Evolutionary conservation across 1,139 yeast species (phyloP).

Genomic region (Pichia kudriavzevii): DNA sequence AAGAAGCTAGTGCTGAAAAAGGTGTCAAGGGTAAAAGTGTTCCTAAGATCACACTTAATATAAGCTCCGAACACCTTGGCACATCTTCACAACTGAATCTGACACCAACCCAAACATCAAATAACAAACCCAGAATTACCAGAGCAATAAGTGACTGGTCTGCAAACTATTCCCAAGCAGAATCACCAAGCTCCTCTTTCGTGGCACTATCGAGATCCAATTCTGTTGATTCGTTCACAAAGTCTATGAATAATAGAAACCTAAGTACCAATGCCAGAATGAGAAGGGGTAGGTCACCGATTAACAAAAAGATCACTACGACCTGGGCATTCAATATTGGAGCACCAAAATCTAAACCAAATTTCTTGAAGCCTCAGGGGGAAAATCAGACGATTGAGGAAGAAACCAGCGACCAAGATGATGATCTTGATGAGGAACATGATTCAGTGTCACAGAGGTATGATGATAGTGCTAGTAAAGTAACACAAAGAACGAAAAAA

Average conservation of each 20-base stretch:
- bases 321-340: slow-evolving; percentile 22
- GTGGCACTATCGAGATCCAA: slow-evolving; percentile 26
- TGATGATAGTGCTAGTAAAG: slow-evolving; percentile 1
- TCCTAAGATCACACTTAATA: too few species aligned
- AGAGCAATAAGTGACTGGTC: slow-evolving; percentile 29
- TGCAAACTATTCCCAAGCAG: slow-evolving; percentile 22
- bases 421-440: slow-evolving; percentile 8
- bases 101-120: slow-evolving; percentile 2
- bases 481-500: neutral
- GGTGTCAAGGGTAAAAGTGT: too few species aligned
- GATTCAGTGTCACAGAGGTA: slow-evolving; percentile 7
- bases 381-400: slow-evolving; percentile 30
- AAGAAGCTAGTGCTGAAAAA: neutral
- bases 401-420: slow-evolving; percentile 23
- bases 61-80: neutral
- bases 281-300: slow-evolving; percentile 32
- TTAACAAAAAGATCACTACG: slow-evolving; percentile 26
- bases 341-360: slow-evolving; percentile 19
- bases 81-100: neutral
- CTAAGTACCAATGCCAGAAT: too few species aligned
- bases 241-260: too few species aligned
- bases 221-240: slow-evolving; percentile 26
- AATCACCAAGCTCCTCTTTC: slow-evolving; percentile 27
- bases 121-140: slow-evolving; percentile 19
- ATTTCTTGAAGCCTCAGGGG: slow-evolving; percentile 23